Base-by-base conservation (phyloP, 2,329 filamentous ascomycete genomes). In the Capronia epimyces region DNA sequence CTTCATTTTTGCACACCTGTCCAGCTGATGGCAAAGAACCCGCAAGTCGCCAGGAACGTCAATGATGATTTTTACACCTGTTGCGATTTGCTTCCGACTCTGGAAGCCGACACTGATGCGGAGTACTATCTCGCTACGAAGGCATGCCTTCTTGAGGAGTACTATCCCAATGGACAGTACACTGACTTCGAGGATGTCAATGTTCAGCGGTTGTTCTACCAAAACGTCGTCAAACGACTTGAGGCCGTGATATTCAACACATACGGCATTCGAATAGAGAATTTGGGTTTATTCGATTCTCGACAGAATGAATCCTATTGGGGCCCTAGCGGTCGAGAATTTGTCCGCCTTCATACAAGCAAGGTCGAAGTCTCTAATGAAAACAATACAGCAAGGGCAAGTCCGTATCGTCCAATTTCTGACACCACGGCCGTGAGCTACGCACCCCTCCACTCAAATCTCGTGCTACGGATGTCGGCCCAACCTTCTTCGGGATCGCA, bases 111-210 rank as follows among this genome's bases (percentile, higher is more conserved):
- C 32, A 60, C 57, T 51, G 53, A 60, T 44, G 50, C 55, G 25
- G 60, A 63, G 54, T 63, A 63, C 48, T 63, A 63, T 52, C 60
- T 63, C 44, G 60, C 60, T 52, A 61, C 58, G 43, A 63, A 63
- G 43, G 60, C 60, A 57, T 63, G 60, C 54, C 55, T 63, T 15
- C 16, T 24, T 22, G 27, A 60, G 56, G 60, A 63, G 43, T 63
- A 63, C 44, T 61, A 44, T 45, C 60, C 60, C 36, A 24, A 6
- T 27, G 25, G 25, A 27, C 25, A 27, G 25, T 24, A 53, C 57
- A 43, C 60, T 52, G 48, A 55, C 34, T 62, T 62, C 27, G 61
- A 63, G 40, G 36, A 25, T 53, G 53, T 55, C 46, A 58, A 49
- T 42, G 61, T 63, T 50, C 61, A 63, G 55, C 50, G 59, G 50